phyloP scores from a whole-genome alignment of 306 rosid genomes.

The Cyamopsis tetragonoloba region DNA sequence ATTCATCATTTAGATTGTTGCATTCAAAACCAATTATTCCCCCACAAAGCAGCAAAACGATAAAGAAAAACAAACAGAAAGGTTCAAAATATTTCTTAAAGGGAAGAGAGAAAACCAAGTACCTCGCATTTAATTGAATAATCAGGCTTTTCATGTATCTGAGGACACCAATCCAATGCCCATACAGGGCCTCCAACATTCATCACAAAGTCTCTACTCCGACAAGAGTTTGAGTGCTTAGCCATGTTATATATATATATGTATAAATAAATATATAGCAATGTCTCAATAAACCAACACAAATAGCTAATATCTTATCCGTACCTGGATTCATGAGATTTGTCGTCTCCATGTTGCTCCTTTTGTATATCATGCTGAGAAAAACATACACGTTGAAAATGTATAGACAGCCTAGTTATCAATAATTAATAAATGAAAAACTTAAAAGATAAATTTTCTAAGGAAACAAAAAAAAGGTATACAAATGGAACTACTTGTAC shows the following conservation, averaged over 20 bases:
- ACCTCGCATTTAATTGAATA: constrained; percentile 71
- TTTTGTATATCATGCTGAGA: constrained; percentile 34
- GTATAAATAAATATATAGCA: constrained; percentile 7
- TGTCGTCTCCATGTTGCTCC: constrained; percentile 26
- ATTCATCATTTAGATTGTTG: constrained; percentile 15
- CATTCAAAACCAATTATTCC: constrained; percentile 2
- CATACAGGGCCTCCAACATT: constrained; percentile 87
- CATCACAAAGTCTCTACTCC: constrained; percentile 74
- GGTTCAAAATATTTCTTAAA: constrained; percentile 8
- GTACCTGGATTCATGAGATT: constrained; percentile 60
- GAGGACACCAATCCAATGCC: constrained; percentile 98
- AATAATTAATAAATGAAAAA: background rate
- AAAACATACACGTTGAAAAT: background rate
- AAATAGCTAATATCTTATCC: constrained; percentile 19
- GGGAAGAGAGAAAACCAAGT: constrained; percentile 23
- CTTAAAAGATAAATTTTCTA: background rate
- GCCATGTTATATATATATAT: constrained; percentile 27
- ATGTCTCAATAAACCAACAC: constrained; percentile 16
- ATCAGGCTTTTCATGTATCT: constrained; percentile 45
- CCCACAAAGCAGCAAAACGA: background rate
- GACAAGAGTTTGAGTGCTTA: constrained; percentile 28
- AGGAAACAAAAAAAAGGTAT: constrained; percentile 2
- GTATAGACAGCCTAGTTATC: background rate
- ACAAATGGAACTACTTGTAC: constrained; percentile 29
- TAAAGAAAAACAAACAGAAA: background rate